These are phyloP conservation scores for Trichoderma afroharzianum DNA, from an alignment of 2,329 filamentous ascomycete species.

Conservation along the genomic window DNA sequence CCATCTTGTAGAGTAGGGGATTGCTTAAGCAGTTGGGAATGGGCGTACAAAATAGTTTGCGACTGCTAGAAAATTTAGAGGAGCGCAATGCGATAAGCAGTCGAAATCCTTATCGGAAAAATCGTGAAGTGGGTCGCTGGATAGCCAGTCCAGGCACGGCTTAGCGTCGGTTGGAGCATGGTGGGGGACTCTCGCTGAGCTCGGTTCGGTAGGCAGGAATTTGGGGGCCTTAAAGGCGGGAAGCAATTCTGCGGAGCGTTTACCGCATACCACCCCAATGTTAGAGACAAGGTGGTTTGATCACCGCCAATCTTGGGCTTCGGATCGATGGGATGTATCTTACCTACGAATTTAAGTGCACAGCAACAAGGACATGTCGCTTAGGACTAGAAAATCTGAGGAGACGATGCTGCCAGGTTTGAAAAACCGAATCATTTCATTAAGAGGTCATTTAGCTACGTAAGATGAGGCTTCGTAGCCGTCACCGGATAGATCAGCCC, in stretches of 20 bases:
- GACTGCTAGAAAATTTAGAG: slow-evolving; percentile 7
- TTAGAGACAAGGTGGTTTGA: background rate
- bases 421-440: slow-evolving; percentile 23
- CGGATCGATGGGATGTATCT: background rate
- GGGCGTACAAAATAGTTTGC: background rate
- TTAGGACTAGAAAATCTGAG: background rate
- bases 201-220: background rate
- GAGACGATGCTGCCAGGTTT: background rate
- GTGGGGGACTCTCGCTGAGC: background rate
- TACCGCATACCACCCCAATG: background rate
- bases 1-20: slow-evolving; percentile 42
- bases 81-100: slow-evolving; percentile 13
- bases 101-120: slow-evolving; percentile 14
- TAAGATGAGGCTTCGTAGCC: slow-evolving; percentile 36
- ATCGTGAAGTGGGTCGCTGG: slow-evolving; percentile 1
- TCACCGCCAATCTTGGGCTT: background rate
- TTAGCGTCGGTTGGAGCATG: slow-evolving; percentile 2
- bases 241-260: background rate
- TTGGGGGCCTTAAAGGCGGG: background rate
- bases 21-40: background rate
- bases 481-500: slow-evolving; percentile 37
- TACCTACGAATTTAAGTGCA: background rate
- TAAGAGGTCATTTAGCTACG: slow-evolving; percentile 39
- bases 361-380: background rate
- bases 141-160: background rate